These are phyloP conservation scores for Hylodesmum podocarpum DNA, from an alignment of 306 rosid genomes.

Conservation along the genomic window DNA sequence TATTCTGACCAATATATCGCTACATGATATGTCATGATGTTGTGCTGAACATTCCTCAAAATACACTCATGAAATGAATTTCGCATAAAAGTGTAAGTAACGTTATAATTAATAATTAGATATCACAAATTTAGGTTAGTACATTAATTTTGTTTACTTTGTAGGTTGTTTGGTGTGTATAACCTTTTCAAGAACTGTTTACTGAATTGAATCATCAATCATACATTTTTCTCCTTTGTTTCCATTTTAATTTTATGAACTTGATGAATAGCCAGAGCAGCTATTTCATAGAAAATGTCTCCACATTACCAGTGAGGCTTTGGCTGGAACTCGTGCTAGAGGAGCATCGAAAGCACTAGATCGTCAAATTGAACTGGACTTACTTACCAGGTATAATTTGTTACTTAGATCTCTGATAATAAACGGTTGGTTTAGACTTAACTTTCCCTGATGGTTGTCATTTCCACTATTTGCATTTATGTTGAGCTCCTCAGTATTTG, in stretches of 20 bases:
- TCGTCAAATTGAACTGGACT: constrained; percentile 77
- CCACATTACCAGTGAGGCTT: constrained; percentile 78
- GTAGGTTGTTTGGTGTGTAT: constrained; percentile 1
- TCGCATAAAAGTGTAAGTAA: background rate
- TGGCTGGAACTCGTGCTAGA: constrained; percentile 98
- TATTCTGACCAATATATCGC: background rate
- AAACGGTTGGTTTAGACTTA: background rate
- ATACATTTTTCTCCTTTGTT: constrained; percentile 15
- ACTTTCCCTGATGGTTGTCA: background rate
- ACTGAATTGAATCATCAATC: constrained; percentile 29
- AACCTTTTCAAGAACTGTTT: constrained; percentile 1
- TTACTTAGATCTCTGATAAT: background rate
- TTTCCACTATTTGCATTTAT: constrained; percentile 10
- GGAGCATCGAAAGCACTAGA: constrained; percentile 65
- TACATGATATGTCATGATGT: constrained; percentile 1
- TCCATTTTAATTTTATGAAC: constrained; percentile 50
- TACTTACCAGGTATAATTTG: constrained; percentile 80
- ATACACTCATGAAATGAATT: background rate
- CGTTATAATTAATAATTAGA: background rate
- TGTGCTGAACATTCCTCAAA: background rate
- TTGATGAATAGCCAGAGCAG: constrained; percentile 93
- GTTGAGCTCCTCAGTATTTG: background rate
- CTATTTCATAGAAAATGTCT: constrained; percentile 93
- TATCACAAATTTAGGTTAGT: background rate
- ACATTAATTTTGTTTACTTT: background rate